These are phyloP conservation scores for Ceriops tagal DNA, from an alignment of 345 rosid species.

Conservation along the genomic window DNA sequence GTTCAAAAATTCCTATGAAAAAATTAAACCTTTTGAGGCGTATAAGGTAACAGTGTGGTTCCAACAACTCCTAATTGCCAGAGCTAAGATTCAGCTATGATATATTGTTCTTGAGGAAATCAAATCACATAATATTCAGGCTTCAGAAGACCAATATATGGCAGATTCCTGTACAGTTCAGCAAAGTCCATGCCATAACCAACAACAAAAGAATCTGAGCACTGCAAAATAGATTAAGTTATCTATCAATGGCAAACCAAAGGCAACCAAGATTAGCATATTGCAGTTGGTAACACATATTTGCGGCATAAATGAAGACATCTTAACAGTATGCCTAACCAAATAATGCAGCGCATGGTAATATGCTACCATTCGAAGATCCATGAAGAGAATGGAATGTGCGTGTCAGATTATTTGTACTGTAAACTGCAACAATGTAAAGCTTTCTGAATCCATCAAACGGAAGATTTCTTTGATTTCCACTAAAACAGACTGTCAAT, in stretches of 20 bases:
- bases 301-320: not conserved
- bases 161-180: constrained; percentile 76
- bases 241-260: not conserved
- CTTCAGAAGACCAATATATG: constrained; percentile 83
- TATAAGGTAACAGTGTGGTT: not conserved
- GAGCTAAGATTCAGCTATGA: not conserved
- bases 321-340: not conserved
- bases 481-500: not conserved
- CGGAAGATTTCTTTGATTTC: not conserved
- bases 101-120: not conserved
- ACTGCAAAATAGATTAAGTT: constrained; percentile 41
- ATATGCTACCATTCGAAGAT: too few species aligned
- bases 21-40: not conserved
- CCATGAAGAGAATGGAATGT: not conserved
- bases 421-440: not conserved
- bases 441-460: not conserved
- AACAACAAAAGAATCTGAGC: constrained; percentile 79
- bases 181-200: constrained; percentile 98
- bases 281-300: not conserved
- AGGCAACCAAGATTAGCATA: not conserved
- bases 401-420: not conserved
- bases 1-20: not conserved
- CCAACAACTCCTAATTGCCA: not conserved
- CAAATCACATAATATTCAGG: constrained; percentile 49
- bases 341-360: too few species aligned